Conservation (phyloP, 108 stramenopile genomes). For the Nitzschia sp. region DNA sequence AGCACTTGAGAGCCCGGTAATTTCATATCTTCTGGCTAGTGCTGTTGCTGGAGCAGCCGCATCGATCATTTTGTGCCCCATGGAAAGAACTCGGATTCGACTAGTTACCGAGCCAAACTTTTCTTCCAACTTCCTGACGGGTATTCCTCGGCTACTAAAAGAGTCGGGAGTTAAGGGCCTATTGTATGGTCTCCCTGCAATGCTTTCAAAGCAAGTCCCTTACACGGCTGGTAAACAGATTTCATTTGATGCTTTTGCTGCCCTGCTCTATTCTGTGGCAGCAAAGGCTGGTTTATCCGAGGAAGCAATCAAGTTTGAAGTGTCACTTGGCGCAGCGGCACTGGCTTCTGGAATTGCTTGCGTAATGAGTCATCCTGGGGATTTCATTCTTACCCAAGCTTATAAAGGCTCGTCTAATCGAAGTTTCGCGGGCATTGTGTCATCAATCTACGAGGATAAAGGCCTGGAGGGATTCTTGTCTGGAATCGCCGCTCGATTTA, state of each 20-base stretch:
- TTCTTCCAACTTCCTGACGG: constrained; percentile 56
- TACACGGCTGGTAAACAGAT: constrained; percentile 96
- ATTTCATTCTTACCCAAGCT: constrained; percentile 91
- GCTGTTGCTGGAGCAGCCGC: constrained; percentile 90
- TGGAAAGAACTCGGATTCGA: constrained; percentile 89
- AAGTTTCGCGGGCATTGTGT: constrained; percentile 33
- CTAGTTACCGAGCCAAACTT: constrained; percentile 87
- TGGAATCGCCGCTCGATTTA: constrained; percentile 80
- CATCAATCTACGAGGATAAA: constrained; percentile 19
- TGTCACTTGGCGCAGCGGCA: constrained; percentile 70
- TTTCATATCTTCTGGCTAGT: constrained; percentile 64
- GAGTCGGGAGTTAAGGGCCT: constrained; percentile 73
- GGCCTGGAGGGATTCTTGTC: constrained; percentile 64
- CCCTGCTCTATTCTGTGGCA: constrained; percentile 49
- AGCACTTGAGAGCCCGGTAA: constrained; percentile 30
- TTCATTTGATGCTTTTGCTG: constrained; percentile 82
- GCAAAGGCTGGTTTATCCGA: neutral
- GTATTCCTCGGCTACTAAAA: constrained; percentile 54
- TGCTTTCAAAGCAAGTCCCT: constrained; percentile 94
- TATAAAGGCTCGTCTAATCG: constrained; percentile 34
- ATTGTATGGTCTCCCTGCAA: constrained; percentile 84
- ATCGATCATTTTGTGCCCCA: constrained; percentile 83
- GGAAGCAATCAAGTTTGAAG: constrained; percentile 55
- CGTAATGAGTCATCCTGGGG: constrained; percentile 91
- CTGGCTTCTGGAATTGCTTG: constrained; percentile 85